Percentiles rank a stretch among this genome's conserved stretches.
These are phyloP conservation scores for Asterochloris erici DNA, from an alignment of 139 green algal species.

Conservation along the genomic window DNA sequence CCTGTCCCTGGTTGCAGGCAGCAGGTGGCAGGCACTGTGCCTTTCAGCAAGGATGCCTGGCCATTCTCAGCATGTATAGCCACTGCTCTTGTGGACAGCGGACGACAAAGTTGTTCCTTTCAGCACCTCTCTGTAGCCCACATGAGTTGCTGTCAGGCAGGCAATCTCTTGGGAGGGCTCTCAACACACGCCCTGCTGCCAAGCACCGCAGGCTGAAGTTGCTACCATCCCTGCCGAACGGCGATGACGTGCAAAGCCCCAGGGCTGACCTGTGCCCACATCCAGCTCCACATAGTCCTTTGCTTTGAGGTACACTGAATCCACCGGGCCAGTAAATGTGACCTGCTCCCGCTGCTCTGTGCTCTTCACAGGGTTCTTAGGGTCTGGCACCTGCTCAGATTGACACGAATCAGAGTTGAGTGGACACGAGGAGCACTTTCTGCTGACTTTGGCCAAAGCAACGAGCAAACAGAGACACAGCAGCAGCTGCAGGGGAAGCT, in stretches of 20 bases:
- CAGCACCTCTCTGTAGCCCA: not conserved
- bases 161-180: not conserved
- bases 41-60: no score
- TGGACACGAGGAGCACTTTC: no score
- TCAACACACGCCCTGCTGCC: not conserved
- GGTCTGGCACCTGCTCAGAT: conserved; percentile 54
- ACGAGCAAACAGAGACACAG: no score
- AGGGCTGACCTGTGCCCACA: conserved; percentile 56
- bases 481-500: no score
- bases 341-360: conserved; percentile 62
- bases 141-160: not conserved
- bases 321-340: conserved; percentile 57
- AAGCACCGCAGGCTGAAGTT: not conserved
- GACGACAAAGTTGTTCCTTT: not conserved
- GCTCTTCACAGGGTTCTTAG: conserved; percentile 66
- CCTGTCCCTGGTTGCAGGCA: no score
- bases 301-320: conserved; percentile 85
- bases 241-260: not conserved
- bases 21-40: no score
- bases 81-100: not conserved
- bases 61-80: not conserved
- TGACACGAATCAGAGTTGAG: no score
- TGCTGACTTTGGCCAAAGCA: no score
- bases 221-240: not conserved
- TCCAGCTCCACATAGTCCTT: conserved; percentile 77